Percentiles rank a stretch among this genome's conserved stretches.
These are phyloP conservation scores for Alternaria gansuensis DNA, from an alignment of 2,329 filamentous ascomycete genomes.

Conservation along the genomic window DNA sequence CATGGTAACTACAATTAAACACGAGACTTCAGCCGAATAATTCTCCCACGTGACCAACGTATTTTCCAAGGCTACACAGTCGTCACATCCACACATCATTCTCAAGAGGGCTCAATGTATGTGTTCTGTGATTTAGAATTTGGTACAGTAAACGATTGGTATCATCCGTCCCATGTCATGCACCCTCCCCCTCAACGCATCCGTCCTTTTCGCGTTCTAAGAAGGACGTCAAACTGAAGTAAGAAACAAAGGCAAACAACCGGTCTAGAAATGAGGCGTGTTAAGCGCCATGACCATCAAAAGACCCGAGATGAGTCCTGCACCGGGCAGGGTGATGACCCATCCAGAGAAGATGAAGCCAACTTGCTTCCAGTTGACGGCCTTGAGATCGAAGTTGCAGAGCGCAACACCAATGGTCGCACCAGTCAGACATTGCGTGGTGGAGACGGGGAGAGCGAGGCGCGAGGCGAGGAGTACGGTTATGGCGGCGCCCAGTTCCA, in stretches of 20 bases:
- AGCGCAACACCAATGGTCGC: conserved; percentile 39
- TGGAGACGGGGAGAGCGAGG: conserved; percentile 69
- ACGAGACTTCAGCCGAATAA: not conserved
- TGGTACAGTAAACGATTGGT: conserved; percentile 11
- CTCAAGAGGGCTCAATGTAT: not conserved
- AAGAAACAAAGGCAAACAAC: not conserved
- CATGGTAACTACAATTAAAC: no score
- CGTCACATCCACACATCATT: not conserved
- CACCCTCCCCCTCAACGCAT: not conserved
- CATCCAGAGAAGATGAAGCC: conserved; percentile 56
- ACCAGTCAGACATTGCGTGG: conserved; percentile 64
- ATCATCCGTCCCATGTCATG: conserved; percentile 8
- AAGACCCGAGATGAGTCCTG: conserved; percentile 54
- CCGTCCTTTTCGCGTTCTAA: not conserved
- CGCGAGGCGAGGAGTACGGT: conserved; percentile 71
- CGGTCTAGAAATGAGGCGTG: conserved; percentile 50
- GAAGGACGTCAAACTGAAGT: not conserved
- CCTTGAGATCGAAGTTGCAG: conserved; percentile 48
- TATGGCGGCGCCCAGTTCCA: conserved; percentile 60
- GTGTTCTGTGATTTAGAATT: not conserved
- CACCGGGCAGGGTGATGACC: conserved; percentile 55
- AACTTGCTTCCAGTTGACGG: conserved; percentile 56
- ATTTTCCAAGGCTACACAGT: not conserved
- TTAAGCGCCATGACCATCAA: conserved; percentile 56
- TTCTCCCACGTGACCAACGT: not conserved